These are phyloP conservation scores for Stachybotrys echinatus DNA, from an alignment of 2,329 filamentous ascomycete species.

Conservation along the genomic window DNA sequence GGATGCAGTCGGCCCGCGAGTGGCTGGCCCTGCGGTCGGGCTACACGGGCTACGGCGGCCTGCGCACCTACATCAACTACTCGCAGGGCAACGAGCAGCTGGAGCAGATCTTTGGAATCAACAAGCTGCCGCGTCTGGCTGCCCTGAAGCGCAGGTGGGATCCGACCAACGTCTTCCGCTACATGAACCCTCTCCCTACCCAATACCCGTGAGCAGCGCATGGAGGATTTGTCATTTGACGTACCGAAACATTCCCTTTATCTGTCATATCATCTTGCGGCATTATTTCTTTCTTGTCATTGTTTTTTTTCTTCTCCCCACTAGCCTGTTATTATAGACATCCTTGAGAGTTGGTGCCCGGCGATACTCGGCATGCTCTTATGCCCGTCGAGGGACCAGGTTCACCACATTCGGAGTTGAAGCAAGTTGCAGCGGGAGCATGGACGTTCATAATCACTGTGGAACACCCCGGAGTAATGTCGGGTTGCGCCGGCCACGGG, in stretches of 20 bases:
- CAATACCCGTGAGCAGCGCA: background rate
- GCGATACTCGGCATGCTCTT: too few species aligned
- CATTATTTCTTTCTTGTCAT: background rate
- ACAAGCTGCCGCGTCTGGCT: background rate
- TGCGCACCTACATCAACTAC: background rate
- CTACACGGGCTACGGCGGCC: background rate
- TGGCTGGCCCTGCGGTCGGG: background rate
- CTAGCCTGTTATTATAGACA: too few species aligned
- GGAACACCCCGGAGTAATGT: too few species aligned
- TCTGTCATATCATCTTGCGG: background rate
- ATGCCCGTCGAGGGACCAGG: too few species aligned
- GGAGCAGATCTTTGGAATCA: background rate
- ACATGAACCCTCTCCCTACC: background rate
- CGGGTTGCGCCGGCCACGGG: too few species aligned
- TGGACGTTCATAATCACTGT: too few species aligned
- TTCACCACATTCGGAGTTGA: too few species aligned
- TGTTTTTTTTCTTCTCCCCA: too few species aligned
- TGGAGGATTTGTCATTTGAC: background rate
- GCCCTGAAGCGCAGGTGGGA: background rate
- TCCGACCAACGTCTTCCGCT: constrained; percentile 1
- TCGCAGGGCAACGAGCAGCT: background rate
- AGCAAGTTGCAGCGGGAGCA: too few species aligned
- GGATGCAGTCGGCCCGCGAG: background rate
- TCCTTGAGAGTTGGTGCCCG: too few species aligned
- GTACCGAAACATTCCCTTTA: too few species aligned